Evolutionary conservation across 352 stramenopile species (phyloP).

Genomic region (Pythium angustatum): DNA sequence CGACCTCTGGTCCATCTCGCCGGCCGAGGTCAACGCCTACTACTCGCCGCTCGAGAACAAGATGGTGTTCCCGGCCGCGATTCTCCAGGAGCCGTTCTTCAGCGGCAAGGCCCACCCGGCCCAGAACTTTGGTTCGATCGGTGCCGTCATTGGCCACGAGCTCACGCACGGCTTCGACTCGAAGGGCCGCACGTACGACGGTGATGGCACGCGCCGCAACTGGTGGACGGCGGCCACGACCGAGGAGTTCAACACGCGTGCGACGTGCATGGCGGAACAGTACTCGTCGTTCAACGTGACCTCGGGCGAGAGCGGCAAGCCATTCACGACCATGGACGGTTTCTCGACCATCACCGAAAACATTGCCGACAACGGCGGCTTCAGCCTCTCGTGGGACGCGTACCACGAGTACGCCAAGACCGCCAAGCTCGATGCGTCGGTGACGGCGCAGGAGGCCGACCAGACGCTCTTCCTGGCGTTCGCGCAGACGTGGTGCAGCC

Average conservation of each 20-base stretch:
- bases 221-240: conserved; percentile 90
- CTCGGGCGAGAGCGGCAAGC: conserved; percentile 35
- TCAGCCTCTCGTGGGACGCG: conserved; percentile 63
- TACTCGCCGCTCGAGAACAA: conserved; percentile 77
- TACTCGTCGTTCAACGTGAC: conserved; percentile 56
- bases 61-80: conserved; percentile 94
- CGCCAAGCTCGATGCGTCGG: background rate
- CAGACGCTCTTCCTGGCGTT: conserved; percentile 73
- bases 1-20: conserved; percentile 84
- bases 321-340: conserved; percentile 57
- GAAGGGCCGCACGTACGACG: conserved; percentile 85
- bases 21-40: conserved; percentile 91
- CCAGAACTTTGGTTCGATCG: conserved; percentile 92
- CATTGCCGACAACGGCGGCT: conserved; percentile 77
- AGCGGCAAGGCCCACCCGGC: conserved; percentile 74
- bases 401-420: conserved; percentile 46
- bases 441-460: conserved; percentile 33
- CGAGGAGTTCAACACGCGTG: conserved; percentile 68
- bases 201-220: conserved; percentile 86
- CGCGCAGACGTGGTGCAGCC: conserved; percentile 69
- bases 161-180: conserved; percentile 95
- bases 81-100: conserved; percentile 94
- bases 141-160: conserved; percentile 93
- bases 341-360: conserved; percentile 71
- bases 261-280: conserved; percentile 58